These are phyloP conservation scores for Prunella vulgaris DNA, from an alignment of 257 asterid species.

Conservation along the genomic window DNA sequence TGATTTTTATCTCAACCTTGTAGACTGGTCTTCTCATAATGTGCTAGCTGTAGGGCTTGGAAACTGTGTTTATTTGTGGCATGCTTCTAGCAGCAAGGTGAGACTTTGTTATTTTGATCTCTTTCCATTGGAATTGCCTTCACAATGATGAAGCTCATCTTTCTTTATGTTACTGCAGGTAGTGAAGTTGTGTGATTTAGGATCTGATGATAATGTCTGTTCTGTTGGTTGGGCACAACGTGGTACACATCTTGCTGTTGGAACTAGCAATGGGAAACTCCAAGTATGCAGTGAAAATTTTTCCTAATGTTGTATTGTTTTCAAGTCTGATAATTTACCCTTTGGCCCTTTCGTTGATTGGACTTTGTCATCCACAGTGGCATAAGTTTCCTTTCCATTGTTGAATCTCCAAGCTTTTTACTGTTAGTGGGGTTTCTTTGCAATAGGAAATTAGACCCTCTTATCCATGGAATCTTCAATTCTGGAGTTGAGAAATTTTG, in stretches of 20 bases:
- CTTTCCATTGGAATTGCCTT: background rate
- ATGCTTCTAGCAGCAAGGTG: slow-evolving; percentile 96
- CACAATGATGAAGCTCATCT: background rate
- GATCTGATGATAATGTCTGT: slow-evolving; percentile 73
- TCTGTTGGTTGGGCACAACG: slow-evolving; percentile 96
- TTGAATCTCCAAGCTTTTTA: background rate
- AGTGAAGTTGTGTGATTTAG: slow-evolving; percentile 87
- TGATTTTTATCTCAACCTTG: slow-evolving; percentile 92
- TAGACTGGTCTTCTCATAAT: slow-evolving; percentile 89
- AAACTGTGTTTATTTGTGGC: slow-evolving; percentile 88
- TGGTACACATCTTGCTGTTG: slow-evolving; percentile 91
- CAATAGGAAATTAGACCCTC: too few species aligned
- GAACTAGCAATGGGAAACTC: slow-evolving; percentile 88
- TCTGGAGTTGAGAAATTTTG: background rate
- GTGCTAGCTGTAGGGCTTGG: slow-evolving; percentile 93
- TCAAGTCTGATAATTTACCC: background rate
- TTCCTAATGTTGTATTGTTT: background rate
- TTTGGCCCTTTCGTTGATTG: background rate
- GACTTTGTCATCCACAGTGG: too few species aligned
- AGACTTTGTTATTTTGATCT: slow-evolving; percentile 9
- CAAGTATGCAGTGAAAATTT: slow-evolving; percentile 42
- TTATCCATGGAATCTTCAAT: too few species aligned
- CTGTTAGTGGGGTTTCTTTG: too few species aligned
- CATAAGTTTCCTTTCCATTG: background rate
- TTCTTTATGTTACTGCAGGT: slow-evolving; percentile 46